Evolutionary conservation across 2,329 filamentous ascomycete species (phyloP).

Genomic region (Pseudocercospora musae): DNA sequence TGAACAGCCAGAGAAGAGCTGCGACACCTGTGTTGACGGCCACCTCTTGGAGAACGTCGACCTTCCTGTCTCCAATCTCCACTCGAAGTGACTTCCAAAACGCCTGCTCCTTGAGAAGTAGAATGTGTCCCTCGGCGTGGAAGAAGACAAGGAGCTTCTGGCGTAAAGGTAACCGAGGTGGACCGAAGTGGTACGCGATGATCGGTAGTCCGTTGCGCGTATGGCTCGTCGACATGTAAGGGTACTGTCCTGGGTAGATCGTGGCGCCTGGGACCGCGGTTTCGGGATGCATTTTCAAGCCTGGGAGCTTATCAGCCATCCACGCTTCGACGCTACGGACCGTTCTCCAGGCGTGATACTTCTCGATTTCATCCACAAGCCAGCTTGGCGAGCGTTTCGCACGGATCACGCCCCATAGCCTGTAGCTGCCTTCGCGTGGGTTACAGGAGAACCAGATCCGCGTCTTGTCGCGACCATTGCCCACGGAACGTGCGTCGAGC

Average conservation of each 20-base stretch:
- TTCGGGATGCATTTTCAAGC: not conserved
- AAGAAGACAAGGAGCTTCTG: not conserved
- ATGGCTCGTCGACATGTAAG: not conserved
- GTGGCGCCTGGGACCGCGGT: not conserved
- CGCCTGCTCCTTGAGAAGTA: not conserved
- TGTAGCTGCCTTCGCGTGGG: not conserved
- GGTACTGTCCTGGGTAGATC: not conserved
- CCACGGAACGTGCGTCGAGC: not conserved
- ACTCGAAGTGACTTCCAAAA: not conserved
- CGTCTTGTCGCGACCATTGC: not conserved
- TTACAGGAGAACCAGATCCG: not conserved
- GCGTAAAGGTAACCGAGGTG: not conserved
- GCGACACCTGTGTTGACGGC: not conserved
- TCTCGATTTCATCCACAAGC: not conserved
- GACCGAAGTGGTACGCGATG: not conserved
- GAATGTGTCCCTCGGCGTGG: not conserved
- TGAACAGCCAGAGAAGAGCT: not conserved
- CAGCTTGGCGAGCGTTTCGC: not conserved
- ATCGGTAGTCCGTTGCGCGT: not conserved
- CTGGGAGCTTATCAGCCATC: not conserved
- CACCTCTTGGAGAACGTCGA: not conserved
- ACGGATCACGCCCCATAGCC: not conserved
- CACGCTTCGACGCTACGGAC: not conserved
- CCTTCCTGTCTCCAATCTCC: not conserved
- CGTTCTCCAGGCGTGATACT: not conserved